These are phyloP conservation scores for Fusarium illudens DNA, from an alignment of 2,329 filamentous ascomycete genomes.

Conservation along the genomic window DNA sequence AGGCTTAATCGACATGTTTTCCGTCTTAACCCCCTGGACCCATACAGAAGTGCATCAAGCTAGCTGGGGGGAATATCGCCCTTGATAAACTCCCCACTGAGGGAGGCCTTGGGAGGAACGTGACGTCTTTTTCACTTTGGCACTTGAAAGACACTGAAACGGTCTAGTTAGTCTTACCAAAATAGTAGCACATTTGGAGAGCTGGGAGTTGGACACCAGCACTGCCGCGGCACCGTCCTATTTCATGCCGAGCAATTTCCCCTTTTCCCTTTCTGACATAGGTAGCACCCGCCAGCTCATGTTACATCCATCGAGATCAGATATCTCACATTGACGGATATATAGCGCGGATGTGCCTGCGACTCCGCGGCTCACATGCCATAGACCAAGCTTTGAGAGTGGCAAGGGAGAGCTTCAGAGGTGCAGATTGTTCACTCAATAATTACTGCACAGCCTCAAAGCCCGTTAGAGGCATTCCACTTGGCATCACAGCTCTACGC, in stretches of 20 bases:
- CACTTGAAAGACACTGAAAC: background rate
- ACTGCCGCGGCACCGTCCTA: background rate
- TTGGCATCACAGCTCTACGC: background rate
- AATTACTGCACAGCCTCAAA: background rate
- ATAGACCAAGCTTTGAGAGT: background rate
- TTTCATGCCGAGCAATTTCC: background rate
- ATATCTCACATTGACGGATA: background rate
- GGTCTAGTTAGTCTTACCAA: background rate
- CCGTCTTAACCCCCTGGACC: background rate
- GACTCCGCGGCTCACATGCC: background rate
- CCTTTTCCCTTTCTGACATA: background rate
- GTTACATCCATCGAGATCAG: background rate
- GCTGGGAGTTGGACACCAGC: background rate
- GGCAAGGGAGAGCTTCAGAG: background rate
- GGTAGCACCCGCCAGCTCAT: background rate
- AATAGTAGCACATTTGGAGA: background rate
- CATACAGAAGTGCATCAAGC: background rate
- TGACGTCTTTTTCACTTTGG: background rate
- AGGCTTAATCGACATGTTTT: background rate
- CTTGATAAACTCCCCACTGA: background rate
- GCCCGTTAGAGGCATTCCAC: background rate
- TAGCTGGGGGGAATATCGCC: background rate
- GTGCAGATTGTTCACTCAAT: background rate
- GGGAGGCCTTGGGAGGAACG: background rate
- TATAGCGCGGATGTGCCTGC: background rate